These are phyloP conservation scores for Fusarium piperis DNA, from an alignment of 2,329 filamentous ascomycete species.

Conservation along the genomic window DNA sequence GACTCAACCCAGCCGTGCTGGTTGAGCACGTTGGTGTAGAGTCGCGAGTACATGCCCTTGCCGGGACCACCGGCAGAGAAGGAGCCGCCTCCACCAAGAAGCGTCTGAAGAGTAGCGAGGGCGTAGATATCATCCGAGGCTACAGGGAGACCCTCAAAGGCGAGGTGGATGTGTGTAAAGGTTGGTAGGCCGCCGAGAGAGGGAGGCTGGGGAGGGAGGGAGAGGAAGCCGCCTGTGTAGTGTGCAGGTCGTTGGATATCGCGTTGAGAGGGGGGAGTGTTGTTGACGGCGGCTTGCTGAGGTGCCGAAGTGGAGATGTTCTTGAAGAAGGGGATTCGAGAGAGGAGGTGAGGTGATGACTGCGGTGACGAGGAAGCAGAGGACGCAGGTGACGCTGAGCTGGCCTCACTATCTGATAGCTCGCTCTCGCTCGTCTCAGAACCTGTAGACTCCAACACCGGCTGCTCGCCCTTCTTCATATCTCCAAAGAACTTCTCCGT, in stretches of 20 bases:
- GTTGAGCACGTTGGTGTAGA: constrained; percentile 98
- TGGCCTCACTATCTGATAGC: constrained; percentile 47
- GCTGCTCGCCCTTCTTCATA: constrained; percentile 70
- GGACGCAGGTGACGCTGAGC: constrained; percentile 45
- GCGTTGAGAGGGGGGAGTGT: constrained; percentile 55
- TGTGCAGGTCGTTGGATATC: constrained; percentile 74
- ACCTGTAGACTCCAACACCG: constrained; percentile 62
- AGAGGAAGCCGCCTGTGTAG: constrained; percentile 94
- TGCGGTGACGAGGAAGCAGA: constrained; percentile 51
- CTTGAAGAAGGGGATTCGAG: constrained; percentile 89
- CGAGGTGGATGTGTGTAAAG: constrained; percentile 93
- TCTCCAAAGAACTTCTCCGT: constrained; percentile 90
- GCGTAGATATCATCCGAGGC: constrained; percentile 94
- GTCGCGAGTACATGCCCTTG: constrained; percentile 98
- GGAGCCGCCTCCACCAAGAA: constrained; percentile 94
- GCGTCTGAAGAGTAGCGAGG: constrained; percentile 91
- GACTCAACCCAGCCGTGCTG: constrained; percentile 98
- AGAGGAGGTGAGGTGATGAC: constrained; percentile 73
- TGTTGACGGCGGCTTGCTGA: constrained; percentile 66
- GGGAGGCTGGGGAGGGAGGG: constrained; percentile 81
- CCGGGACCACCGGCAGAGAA: constrained; percentile 97
- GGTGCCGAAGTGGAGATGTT: constrained; percentile 81
- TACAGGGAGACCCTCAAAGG: constrained; percentile 94
- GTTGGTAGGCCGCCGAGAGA: constrained; percentile 77
- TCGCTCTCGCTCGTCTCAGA: constrained; percentile 65